Evolutionary conservation across 1,284 basidiomycete species (phyloP).

Genomic region (Tylopilus orsonianus): DNA sequence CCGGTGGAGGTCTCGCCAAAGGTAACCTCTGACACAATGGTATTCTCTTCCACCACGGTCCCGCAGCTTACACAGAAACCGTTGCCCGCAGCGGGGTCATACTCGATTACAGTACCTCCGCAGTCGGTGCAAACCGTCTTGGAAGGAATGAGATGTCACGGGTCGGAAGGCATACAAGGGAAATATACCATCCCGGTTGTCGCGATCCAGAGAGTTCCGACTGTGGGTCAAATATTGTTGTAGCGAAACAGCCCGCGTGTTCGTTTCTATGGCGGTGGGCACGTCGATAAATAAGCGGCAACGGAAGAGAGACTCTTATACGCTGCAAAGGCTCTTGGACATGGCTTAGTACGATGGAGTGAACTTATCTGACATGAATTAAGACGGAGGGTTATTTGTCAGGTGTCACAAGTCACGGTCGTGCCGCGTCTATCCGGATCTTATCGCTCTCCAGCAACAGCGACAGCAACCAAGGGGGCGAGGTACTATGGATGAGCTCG

Average conservation of each 20-base stretch:
- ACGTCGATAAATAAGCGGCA: not conserved
- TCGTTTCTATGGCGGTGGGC: not conserved
- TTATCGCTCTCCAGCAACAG: constrained; percentile 10
- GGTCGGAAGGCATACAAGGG: not conserved
- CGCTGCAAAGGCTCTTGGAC: not conserved
- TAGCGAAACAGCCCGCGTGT: not conserved
- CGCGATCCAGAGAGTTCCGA: not conserved
- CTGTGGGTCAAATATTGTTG: not conserved
- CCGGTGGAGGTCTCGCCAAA: constrained; percentile 94
- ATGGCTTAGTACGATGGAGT: too few relatives aligned
- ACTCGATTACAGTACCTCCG: constrained; percentile 79
- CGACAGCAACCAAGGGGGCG: not conserved
- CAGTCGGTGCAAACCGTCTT: constrained; percentile 65
- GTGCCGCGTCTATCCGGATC: constrained; percentile 6
- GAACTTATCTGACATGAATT: too few relatives aligned
- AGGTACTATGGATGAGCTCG: constrained; percentile 78
- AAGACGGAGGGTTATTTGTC: too few relatives aligned
- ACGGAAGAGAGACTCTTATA: not conserved
- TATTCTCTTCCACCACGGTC: constrained; percentile 90
- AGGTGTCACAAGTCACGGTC: constrained; percentile 20
- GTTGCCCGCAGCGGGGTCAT: constrained; percentile 78
- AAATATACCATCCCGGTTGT: constrained; percentile 23
- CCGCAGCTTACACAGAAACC: constrained; percentile 85
- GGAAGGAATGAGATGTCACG: constrained; percentile 1
- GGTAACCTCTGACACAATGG: constrained; percentile 90